Evolutionary conservation across 192 early-diverging fungal genomes (phyloP).

Genomic region (Entophlyctis luteolus): DNA sequence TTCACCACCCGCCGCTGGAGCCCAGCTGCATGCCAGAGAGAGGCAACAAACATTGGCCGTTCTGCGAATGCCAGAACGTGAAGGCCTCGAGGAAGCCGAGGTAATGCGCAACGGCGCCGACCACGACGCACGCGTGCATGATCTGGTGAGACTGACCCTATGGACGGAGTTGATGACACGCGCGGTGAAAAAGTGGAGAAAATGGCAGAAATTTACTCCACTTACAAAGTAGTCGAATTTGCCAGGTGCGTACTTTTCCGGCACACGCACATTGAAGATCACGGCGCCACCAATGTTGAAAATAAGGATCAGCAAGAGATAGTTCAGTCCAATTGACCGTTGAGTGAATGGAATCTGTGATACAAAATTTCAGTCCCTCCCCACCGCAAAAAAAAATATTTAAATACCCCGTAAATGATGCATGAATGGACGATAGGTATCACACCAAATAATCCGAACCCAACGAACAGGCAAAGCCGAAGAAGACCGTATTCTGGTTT

Average conservation of each 20-base stretch:
- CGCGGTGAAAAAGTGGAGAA: not conserved
- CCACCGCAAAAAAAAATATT: not conserved
- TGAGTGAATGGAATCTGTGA: conserved; percentile 31
- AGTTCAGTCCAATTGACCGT: conserved; percentile 58
- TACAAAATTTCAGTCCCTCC: not conserved
- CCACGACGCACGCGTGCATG: conserved; percentile 72
- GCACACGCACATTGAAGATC: conserved; percentile 68
- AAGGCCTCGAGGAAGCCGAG: conserved; percentile 51
- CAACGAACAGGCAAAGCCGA: conserved; percentile 67
- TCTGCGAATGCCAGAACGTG: conserved; percentile 22
- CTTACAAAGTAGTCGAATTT: conserved; percentile 68
- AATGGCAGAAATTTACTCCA: not conserved
- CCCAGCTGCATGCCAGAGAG: not conserved
- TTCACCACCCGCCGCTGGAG: too few relatives aligned
- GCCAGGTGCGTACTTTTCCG: conserved; percentile 74
- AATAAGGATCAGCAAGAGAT: conserved; percentile 62
- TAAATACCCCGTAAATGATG: conserved; percentile 65
- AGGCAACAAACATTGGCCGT: not conserved
- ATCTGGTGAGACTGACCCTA: conserved; percentile 76
- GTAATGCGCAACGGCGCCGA: conserved; percentile 65
- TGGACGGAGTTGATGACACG: not conserved
- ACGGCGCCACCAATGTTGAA: conserved; percentile 70
- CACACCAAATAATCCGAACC: conserved; percentile 66
- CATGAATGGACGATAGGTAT: conserved; percentile 64
- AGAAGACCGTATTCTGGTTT: conserved; percentile 62